phyloP scores from a whole-genome alignment of 768 basidiomycete species.

The Pleurotus platypus region DNA sequence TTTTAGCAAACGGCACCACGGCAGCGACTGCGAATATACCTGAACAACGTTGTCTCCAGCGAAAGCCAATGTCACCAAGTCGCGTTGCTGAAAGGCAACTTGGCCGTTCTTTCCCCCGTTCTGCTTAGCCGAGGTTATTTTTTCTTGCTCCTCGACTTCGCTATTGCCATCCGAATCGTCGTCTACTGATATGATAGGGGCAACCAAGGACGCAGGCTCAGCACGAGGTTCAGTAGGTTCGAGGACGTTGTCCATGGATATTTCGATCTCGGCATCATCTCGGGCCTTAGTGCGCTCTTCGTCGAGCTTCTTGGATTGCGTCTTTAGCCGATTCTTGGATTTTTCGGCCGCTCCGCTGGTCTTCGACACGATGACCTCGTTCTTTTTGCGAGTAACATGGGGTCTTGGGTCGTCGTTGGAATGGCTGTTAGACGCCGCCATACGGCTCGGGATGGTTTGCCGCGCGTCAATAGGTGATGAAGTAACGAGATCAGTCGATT shows the following conservation, averaged over 20 bases:
- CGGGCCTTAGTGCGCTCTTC: constrained; percentile 55
- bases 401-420: constrained; percentile 43
- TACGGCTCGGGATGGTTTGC: constrained; percentile 5
- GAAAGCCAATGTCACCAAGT: constrained; percentile 92
- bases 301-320: constrained; percentile 50
- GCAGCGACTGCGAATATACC: constrained; percentile 37
- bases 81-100: constrained; percentile 83
- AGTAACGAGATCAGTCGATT: constrained; percentile 49
- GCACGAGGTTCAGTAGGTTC: constrained; percentile 26
- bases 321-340: constrained; percentile 58
- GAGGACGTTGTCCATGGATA: constrained; percentile 55
- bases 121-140: constrained; percentile 29
- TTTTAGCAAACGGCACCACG: background rate
- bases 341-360: constrained; percentile 25
- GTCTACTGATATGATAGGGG: constrained; percentile 28
- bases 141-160: constrained; percentile 71
- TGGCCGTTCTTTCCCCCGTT: constrained; percentile 34
- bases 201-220: constrained; percentile 35
- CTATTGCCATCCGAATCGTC: constrained; percentile 57
- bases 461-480: constrained; percentile 31
- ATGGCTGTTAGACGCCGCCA: constrained; percentile 10
- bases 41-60: constrained; percentile 95
- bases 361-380: constrained; percentile 70
- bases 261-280: constrained; percentile 81
- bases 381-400: constrained; percentile 59